phyloP scores from a whole-genome alignment of 352 stramenopile species.

The Phytophthora vignae region DNA sequence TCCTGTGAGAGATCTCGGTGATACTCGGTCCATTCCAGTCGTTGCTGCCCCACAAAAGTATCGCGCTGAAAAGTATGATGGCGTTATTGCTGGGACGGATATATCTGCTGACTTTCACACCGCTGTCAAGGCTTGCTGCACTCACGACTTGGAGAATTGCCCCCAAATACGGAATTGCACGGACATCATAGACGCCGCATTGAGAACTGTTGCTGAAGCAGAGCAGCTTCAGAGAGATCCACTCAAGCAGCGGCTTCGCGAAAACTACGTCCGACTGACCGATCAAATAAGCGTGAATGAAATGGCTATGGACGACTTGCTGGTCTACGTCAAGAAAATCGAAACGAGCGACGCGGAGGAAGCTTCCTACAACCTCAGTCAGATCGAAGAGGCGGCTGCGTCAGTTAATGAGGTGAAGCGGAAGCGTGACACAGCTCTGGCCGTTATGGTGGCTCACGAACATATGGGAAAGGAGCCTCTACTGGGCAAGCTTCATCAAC shows the following conservation, averaged over 20 bases:
- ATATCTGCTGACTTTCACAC: background rate
- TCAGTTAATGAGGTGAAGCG: background rate
- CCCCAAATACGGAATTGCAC: background rate
- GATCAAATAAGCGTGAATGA: constrained; percentile 13
- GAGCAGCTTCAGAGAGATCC: background rate
- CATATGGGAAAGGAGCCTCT: background rate
- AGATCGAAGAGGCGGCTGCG: background rate
- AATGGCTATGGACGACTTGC: constrained; percentile 1
- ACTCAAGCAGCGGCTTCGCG: background rate
- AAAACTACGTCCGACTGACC: constrained; percentile 3
- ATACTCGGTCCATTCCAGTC: background rate
- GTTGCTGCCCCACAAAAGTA: background rate
- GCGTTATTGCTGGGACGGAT: background rate
- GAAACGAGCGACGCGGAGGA: background rate
- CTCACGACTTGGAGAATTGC: background rate
- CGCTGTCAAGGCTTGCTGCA: background rate
- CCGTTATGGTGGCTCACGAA: constrained; percentile 1
- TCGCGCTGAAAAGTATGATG: background rate
- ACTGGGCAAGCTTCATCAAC: background rate
- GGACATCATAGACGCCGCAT: background rate
- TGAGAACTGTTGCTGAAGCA: background rate
- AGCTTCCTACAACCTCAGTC: background rate
- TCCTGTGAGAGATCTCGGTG: background rate
- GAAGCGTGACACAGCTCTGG: background rate
- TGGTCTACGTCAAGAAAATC: constrained; percentile 1